These are phyloP conservation scores for Aspergillus phoenicis DNA, from an alignment of 2,329 filamentous ascomycete species.

Conservation along the genomic window DNA sequence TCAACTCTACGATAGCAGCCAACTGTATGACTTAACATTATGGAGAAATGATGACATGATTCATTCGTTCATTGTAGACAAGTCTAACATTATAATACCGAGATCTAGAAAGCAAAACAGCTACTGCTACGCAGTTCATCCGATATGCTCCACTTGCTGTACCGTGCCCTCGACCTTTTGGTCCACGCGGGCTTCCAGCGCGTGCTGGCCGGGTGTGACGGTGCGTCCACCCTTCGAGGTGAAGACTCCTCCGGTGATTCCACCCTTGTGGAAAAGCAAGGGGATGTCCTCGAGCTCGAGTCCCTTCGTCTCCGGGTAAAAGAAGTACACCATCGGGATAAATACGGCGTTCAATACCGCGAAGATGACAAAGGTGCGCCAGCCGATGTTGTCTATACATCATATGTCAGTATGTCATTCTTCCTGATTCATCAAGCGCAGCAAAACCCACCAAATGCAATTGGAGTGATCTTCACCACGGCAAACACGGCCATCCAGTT, in stretches of 20 bases:
- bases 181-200: constrained; percentile 18
- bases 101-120: background rate
- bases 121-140: background rate
- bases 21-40: too few relatives aligned
- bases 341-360: constrained; percentile 26
- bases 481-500: constrained; percentile 43
- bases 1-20: background rate
- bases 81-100: background rate
- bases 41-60: background rate
- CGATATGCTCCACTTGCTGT: constrained; percentile 15
- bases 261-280: constrained; percentile 21
- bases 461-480: constrained; percentile 33
- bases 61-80: background rate
- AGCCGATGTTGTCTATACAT: constrained; percentile 33
- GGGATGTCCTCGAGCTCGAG: constrained; percentile 65
- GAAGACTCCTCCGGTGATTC: constrained; percentile 23
- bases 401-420: constrained; percentile 17
- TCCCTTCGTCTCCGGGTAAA: constrained; percentile 67
- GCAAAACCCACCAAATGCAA: constrained; percentile 22
- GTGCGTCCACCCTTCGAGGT: constrained; percentile 24
- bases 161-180: constrained; percentile 21
- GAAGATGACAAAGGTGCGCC: constrained; percentile 36
- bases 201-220: constrained; percentile 25
- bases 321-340: constrained; percentile 62
- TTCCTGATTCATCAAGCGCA: background rate